Evolutionary conservation across 2,329 filamentous ascomycete genomes (phyloP).

Genomic region (Penicillium oxalicum): DNA sequence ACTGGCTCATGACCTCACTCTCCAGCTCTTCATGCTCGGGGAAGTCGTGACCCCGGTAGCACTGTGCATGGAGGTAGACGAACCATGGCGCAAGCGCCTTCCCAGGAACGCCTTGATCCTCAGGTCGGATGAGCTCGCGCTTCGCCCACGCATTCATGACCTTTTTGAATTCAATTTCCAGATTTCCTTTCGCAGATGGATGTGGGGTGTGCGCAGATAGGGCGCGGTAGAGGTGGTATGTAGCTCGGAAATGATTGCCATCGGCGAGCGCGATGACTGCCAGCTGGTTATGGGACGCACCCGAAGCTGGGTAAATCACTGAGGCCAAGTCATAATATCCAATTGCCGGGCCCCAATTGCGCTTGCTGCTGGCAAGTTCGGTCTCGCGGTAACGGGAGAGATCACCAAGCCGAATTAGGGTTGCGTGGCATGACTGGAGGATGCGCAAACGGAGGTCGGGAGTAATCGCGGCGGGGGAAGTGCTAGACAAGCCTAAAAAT

Average conservation of each 20-base stretch:
- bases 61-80: slow-evolving; percentile 75
- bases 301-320: slow-evolving; percentile 70
- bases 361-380: slow-evolving; percentile 65
- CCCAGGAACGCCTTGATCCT: slow-evolving; percentile 45
- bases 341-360: slow-evolving; percentile 72
- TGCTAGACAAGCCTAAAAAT: slow-evolving; percentile 37
- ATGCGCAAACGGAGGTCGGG: slow-evolving; percentile 54
- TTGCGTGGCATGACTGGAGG: slow-evolving; percentile 70
- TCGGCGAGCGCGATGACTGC: slow-evolving; percentile 75
- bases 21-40: slow-evolving; percentile 74
- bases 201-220: slow-evolving; percentile 69
- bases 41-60: slow-evolving; percentile 71
- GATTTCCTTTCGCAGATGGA: slow-evolving; percentile 66
- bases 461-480: slow-evolving; percentile 44
- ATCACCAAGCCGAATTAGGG: slow-evolving; percentile 81
- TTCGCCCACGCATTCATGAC: slow-evolving; percentile 54
- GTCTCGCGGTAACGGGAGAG: slow-evolving; percentile 76
- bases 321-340: slow-evolving; percentile 80
- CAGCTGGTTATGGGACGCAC: slow-evolving; percentile 82
- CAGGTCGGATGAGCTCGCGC: slow-evolving; percentile 44
- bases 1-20: slow-evolving; percentile 72
- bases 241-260: slow-evolving; percentile 71
- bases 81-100: slow-evolving; percentile 74
- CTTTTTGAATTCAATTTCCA: slow-evolving; percentile 73
- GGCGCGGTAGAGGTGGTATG: slow-evolving; percentile 85